Conservation (phyloP, 306 rosid species). For the Ceratonia siliqua region DNA sequence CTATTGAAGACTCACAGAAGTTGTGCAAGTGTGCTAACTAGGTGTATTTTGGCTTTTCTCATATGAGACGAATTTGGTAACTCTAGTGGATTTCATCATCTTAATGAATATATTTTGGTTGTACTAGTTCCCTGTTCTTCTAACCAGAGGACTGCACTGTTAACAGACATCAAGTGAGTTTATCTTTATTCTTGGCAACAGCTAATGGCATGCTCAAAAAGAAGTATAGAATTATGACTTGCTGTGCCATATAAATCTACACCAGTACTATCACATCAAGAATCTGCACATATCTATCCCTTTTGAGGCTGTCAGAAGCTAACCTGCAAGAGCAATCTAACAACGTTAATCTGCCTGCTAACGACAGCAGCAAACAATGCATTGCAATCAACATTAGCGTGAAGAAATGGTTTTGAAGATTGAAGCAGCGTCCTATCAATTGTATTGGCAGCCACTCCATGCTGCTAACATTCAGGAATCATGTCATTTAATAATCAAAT, state of each 20-base stretch:
- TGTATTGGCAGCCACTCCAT: conserved; percentile 57
- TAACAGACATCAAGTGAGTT: neutral
- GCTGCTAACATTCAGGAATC: conserved; percentile 42
- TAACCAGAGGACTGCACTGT: neutral
- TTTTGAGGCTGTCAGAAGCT: conserved; percentile 31
- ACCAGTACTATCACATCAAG: conserved; percentile 2
- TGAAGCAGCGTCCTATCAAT: conserved; percentile 55
- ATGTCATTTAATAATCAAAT: conserved; percentile 11
- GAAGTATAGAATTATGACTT: neutral
- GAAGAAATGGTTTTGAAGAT: conserved; percentile 62
- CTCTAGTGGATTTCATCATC: neutral
- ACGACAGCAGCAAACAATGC: conserved; percentile 62
- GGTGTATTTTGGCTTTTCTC: neutral
- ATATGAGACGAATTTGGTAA: neutral
- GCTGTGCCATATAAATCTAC: neutral
- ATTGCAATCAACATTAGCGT: conserved; percentile 61
- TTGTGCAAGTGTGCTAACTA: neutral
- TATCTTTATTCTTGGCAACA: conserved; percentile 10
- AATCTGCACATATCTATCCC: conserved; percentile 17
- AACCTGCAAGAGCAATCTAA: conserved; percentile 60
- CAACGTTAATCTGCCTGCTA: conserved; percentile 61
- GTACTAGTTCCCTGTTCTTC: neutral
- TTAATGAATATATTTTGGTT: neutral
- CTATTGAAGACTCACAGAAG: neutral
- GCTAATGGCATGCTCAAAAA: conserved; percentile 10